Evolutionary conservation across 371 early-diverging fungal genomes (phyloP).

Genomic region (Mortierella sp.): DNA sequence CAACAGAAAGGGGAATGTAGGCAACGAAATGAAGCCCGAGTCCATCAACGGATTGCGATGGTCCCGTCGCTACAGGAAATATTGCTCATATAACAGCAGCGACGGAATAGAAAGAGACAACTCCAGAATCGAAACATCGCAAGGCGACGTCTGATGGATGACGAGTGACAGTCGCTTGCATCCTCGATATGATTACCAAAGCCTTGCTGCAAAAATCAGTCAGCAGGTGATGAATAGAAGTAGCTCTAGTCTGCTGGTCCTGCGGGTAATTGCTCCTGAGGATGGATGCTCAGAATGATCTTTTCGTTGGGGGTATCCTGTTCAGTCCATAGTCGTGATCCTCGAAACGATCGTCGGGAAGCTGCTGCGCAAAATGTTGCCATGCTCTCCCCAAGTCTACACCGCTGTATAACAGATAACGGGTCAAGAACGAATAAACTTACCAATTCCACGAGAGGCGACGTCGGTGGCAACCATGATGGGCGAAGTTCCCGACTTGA

Average conservation of each 20-base stretch:
- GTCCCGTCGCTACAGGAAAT: conserved; percentile 30
- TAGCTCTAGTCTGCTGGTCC: too few species aligned
- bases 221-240: too few species aligned
- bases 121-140: neutral
- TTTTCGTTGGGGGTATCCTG: too few species aligned
- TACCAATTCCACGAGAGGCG: conserved; percentile 99
- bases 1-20: conserved; percentile 36
- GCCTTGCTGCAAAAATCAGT: too few species aligned
- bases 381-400: neutral
- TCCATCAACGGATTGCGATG: conserved; percentile 26
- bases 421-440: conserved; percentile 44
- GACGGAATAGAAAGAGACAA: conserved; percentile 28
- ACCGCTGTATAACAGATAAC: neutral
- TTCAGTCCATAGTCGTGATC: too few species aligned
- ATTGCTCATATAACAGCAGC: conserved; percentile 15
- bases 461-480: conserved; percentile 99
- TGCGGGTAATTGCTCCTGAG: too few species aligned
- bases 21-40: conserved; percentile 47
- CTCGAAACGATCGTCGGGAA: too few species aligned
- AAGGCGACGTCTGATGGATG: neutral
- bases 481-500: conserved; percentile 89
- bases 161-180: neutral
- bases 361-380: neutral
- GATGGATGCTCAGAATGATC: too few species aligned
- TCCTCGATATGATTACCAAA: too few species aligned